Conservation (phyloP, 257 asterid genomes). For the Solanum tarapatanum region DNA sequence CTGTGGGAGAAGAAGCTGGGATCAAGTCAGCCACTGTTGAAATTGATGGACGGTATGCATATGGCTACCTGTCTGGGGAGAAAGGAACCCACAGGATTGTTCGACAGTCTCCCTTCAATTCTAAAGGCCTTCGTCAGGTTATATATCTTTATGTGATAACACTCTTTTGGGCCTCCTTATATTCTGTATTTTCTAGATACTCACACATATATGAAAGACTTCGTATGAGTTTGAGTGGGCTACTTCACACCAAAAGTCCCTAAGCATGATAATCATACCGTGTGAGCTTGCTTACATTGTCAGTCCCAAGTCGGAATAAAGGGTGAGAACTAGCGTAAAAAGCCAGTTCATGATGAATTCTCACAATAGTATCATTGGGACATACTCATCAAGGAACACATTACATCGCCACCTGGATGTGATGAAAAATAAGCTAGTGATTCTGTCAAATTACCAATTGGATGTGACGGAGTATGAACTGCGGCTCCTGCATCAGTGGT, state of each 20-base stretch:
- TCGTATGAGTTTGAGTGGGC: background rate
- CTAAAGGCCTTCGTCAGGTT: slow-evolving; percentile 98
- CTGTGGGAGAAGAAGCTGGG: slow-evolving; percentile 96
- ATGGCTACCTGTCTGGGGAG: slow-evolving; percentile 92
- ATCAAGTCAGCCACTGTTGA: slow-evolving; percentile 87
- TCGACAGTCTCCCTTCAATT: slow-evolving; percentile 87
- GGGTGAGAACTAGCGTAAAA: background rate
- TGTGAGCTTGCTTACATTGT: background rate
- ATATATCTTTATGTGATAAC: background rate
- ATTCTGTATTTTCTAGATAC: background rate
- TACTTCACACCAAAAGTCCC: background rate
- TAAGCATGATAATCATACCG: background rate
- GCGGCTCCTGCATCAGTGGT: background rate
- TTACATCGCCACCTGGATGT: background rate
- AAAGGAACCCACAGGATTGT: slow-evolving; percentile 97
- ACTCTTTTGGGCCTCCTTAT: background rate
- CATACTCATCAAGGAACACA: background rate
- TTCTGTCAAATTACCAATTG: background rate
- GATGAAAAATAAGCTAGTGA: background rate
- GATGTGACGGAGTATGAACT: background rate
- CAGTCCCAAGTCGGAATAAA: background rate
- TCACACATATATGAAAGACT: background rate
- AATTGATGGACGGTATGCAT: slow-evolving; percentile 80
- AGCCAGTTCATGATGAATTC: background rate
- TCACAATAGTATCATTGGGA: background rate